Conservation (phyloP, 176 grass and related monocot species). For the Oryza meridionalis region DNA sequence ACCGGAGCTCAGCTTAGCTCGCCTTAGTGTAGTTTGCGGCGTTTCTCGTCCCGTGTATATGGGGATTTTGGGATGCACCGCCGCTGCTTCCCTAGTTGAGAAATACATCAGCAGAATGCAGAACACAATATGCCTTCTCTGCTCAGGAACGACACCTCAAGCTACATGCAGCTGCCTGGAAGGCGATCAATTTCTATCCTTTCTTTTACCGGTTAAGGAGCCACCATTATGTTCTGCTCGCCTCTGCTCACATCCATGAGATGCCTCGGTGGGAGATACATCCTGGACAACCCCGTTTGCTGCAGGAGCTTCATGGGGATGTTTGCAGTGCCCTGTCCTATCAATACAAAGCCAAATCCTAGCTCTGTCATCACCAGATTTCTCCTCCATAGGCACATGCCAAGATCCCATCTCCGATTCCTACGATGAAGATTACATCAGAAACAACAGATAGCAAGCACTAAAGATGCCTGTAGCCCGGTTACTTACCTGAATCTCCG, state of each 20-base stretch:
- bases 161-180: background rate
- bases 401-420: conserved; percentile 80
- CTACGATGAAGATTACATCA: conserved; percentile 41
- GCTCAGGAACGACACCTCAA: background rate
- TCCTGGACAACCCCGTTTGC: conserved; percentile 9
- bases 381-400: conserved; percentile 79
- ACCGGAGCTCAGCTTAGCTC: background rate
- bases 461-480: background rate
- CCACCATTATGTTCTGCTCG: conserved; percentile 31
- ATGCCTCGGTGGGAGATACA: conserved; percentile 1
- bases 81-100: conserved; percentile 15
- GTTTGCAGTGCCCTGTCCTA: conserved; percentile 40
- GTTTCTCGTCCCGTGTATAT: background rate
- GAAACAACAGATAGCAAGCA: conserved; percentile 2
- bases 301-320: background rate
- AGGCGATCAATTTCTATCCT: conserved; percentile 54
- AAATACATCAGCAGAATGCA: conserved; percentile 2
- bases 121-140: background rate
- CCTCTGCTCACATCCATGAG: background rate
- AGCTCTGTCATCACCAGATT: conserved; percentile 60
- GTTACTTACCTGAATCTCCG: conserved; percentile 69
- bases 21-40: background rate
- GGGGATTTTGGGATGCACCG: background rate
- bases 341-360: conserved; percentile 86
- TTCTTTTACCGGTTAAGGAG: conserved; percentile 70